Evolutionary conservation across 768 basidiomycete species (phyloP).

Genomic region (Lactarius trivialis): DNA sequence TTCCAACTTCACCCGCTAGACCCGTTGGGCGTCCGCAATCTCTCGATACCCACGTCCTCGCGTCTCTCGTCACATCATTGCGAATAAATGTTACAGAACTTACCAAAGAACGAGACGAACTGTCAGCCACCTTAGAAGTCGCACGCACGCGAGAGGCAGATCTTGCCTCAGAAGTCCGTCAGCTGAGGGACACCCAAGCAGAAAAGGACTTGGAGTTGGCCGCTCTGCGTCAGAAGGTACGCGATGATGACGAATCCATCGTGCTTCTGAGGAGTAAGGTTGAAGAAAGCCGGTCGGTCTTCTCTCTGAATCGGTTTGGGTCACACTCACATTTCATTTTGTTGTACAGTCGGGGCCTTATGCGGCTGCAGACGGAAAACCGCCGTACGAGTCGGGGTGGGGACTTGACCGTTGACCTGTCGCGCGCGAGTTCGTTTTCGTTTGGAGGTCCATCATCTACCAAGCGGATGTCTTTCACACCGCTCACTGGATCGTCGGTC

Average conservation of each 20-base stretch:
- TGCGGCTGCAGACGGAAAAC: conserved; percentile 78
- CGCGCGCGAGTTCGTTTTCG: conserved; percentile 39
- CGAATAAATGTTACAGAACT: conserved; percentile 56
- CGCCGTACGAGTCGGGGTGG: conserved; percentile 51
- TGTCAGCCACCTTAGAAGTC: conserved; percentile 45
- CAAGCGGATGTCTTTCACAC: conserved; percentile 72
- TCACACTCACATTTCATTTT: conserved; percentile 13
- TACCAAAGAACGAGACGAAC: conserved; percentile 66
- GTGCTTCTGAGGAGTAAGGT: conserved; percentile 72
- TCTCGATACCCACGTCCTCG: conserved; percentile 69
- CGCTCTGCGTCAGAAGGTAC: conserved; percentile 29
- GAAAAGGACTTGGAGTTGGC: conserved; percentile 27
- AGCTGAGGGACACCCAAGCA: conserved; percentile 57
- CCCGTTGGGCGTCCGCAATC: conserved; percentile 38
- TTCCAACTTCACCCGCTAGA: conserved; percentile 38
- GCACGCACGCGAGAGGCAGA: conserved; percentile 51
- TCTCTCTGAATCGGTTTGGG: background rate
- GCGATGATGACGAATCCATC: conserved; percentile 76
- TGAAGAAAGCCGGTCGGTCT: conserved; percentile 72
- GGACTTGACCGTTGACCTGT: conserved; percentile 47
- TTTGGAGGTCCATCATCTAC: conserved; percentile 43
- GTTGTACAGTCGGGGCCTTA: conserved; percentile 64
- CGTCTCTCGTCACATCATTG: conserved; percentile 69
- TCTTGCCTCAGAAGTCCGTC: conserved; percentile 54
- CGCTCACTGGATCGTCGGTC: conserved; percentile 51